phyloP scores from a whole-genome alignment of 2,329 filamentous ascomycete species.

The Sclerotinia minor region DNA sequence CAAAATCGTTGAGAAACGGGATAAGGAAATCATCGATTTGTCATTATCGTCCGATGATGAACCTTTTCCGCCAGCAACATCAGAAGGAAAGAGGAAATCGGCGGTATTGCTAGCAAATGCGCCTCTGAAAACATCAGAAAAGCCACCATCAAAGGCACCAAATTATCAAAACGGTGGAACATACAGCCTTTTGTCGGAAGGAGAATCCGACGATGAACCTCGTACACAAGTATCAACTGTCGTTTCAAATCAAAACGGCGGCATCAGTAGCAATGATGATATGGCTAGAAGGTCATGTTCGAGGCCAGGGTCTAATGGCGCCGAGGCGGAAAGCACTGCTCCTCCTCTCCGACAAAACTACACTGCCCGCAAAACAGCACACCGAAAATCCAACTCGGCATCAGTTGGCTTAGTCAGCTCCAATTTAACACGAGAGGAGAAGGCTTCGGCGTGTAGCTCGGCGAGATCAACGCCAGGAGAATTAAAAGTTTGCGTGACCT shows the following conservation, averaged over 20 bases:
- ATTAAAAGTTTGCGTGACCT: neutral
- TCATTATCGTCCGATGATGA: slow-evolving; percentile 7
- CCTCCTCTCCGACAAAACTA: neutral
- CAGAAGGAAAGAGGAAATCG: neutral
- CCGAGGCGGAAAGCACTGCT: neutral
- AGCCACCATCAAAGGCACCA: neutral
- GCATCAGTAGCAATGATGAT: neutral
- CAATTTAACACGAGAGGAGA: neutral
- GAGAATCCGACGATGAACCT: slow-evolving; percentile 1
- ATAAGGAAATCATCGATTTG: neutral
- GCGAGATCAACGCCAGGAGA: neutral
- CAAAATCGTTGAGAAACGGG: neutral
- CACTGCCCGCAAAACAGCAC: slow-evolving; percentile 14
- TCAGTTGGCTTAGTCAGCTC: neutral
- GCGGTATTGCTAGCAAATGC: neutral
- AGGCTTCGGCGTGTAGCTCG: neutral
- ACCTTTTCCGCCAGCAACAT: neutral
- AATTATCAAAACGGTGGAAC: neutral
- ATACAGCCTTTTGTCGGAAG: slow-evolving; percentile 8
- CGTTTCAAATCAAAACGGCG: neutral
- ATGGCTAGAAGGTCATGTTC: neutral
- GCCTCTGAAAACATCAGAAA: too few relatives aligned
- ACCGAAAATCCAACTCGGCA: neutral
- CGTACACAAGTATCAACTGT: neutral
- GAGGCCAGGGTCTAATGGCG: neutral